These are phyloP conservation scores for Cordia subcordata DNA, from an alignment of 257 asterid species.

Conservation along the genomic window DNA sequence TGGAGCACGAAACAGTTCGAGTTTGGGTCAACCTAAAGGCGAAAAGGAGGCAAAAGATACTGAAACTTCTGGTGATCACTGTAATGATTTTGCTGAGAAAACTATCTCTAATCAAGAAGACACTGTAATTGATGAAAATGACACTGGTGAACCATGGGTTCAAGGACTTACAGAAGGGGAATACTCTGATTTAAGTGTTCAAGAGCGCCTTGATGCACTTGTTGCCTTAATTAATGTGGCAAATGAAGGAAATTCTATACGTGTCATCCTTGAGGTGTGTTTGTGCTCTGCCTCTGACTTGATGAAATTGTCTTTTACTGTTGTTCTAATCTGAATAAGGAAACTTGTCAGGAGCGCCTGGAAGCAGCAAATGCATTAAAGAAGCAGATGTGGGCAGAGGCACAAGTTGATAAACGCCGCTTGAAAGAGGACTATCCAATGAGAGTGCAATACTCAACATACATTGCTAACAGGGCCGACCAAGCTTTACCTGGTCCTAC, in stretches of 20 bases:
- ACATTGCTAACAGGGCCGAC: constrained; percentile 30
- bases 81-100: constrained; percentile 11
- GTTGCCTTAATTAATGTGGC: constrained; percentile 69
- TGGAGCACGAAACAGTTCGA: constrained; percentile 14
- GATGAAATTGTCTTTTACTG: neutral
- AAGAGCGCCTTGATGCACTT: constrained; percentile 83
- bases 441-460: constrained; percentile 35
- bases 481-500: constrained; percentile 16
- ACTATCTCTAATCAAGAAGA: constrained; percentile 30
- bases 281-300: constrained; percentile 10
- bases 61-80: constrained; percentile 32
- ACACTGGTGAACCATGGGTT: constrained; percentile 70
- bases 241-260: constrained; percentile 82
- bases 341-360: constrained; percentile 69
- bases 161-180: constrained; percentile 85
- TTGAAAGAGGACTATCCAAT: constrained; percentile 56
- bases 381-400: constrained; percentile 97
- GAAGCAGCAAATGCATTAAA: constrained; percentile 94
- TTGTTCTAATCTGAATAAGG: constrained; percentile 12
- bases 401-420: constrained; percentile 88
- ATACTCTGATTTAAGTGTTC: constrained; percentile 59
- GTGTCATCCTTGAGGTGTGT: constrained; percentile 68
- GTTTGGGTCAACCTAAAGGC: constrained; percentile 25
- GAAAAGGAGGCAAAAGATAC: constrained; percentile 19
- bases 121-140: constrained; percentile 42